A percentile compares a stretch with the other conserved stretches of the same genome.
These are phyloP conservation scores for Paraphoma sp. DNA, from an alignment of 2,329 filamentous ascomycete genomes.

Conservation along the genomic window DNA sequence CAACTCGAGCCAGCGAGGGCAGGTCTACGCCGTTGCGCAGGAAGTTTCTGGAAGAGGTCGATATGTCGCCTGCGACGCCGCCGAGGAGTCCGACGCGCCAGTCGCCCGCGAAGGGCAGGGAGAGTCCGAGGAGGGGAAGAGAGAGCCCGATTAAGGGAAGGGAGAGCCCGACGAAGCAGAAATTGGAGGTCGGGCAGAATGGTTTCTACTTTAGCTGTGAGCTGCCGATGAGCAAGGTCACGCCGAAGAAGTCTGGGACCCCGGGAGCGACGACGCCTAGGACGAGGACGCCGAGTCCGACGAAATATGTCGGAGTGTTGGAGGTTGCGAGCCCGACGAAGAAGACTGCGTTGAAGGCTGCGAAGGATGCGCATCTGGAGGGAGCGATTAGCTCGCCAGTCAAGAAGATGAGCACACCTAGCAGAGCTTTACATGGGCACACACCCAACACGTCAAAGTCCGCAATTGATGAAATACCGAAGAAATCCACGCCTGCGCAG, in stretches of 20 bases:
- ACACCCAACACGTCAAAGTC: neutral
- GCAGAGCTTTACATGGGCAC: neutral
- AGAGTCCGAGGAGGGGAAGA: neutral
- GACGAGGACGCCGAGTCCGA: neutral
- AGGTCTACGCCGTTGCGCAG: conserved; percentile 16
- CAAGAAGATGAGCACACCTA: neutral
- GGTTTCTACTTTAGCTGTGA: conserved; percentile 30
- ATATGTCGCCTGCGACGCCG: conserved; percentile 23
- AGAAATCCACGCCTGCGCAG: neutral
- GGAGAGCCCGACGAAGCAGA: conserved; percentile 9
- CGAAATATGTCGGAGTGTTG: no score
- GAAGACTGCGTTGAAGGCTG: neutral
- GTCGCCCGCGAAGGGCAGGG: conserved; percentile 1
- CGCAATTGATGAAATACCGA: neutral
- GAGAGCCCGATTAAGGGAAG: conserved; percentile 1
- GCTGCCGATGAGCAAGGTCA: conserved; percentile 20
- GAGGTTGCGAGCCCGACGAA: neutral
- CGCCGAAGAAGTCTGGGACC: conserved; percentile 10
- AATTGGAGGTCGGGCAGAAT: conserved; percentile 23
- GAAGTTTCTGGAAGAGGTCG: conserved; percentile 22
- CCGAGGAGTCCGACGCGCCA: conserved; percentile 6
- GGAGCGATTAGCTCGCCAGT: no score
- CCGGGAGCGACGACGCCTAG: neutral
- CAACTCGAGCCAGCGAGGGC: neutral
- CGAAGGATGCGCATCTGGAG: no score